Base-by-base conservation (phyloP, 2,329 filamentous ascomycete species). In the Fusarium sp. region DNA sequence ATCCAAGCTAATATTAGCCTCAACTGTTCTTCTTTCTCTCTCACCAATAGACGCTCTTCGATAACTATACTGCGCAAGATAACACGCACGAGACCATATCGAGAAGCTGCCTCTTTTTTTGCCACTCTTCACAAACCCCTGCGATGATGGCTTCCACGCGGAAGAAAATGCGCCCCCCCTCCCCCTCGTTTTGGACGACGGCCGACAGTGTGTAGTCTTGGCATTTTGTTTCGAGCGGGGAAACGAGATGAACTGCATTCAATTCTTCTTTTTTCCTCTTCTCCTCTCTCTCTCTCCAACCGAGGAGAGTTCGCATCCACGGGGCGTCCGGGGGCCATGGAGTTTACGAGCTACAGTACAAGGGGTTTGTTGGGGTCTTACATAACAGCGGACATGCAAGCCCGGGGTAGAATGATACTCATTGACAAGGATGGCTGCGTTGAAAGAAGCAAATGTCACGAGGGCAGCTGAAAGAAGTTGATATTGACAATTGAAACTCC, bases 61-160 rank as follows among this genome's bases (percentile, higher is more conserved):
- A 56, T 63, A 54, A 56, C 58, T 18, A 52, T 31, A 47, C 22
- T 52, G 11, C 24, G 47, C 47, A 45, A 57, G 27, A 66, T 24
- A 63, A 22, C 27, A 62, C 68, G 70, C 71, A 73, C 70, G 67
- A 67, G 67, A 73, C 71, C 70, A 73, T 14, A 64, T 71, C 50
- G 54, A 73, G 66, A 67, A 64, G 50, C 50, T 24, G 27, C 20
- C 13, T 35, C 29, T 31, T 16, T 34, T 14, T 37, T 47, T 5
- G 31, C 54, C 31, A 22, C 14, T 29, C 6, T 60, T 34, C 10
- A 38, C 7, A n/a, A 22, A 57, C 27, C 47, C 47, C 50, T 56
- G 24, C 24, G 10, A 24, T 27, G 10, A 24, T 37, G 29, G 34
- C 9, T 56, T 57, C 29, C 29, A 37, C 54, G 20, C 54, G 20